Base-by-base conservation (phyloP, 345 rosid species). In the Citrus australasica region DNA sequence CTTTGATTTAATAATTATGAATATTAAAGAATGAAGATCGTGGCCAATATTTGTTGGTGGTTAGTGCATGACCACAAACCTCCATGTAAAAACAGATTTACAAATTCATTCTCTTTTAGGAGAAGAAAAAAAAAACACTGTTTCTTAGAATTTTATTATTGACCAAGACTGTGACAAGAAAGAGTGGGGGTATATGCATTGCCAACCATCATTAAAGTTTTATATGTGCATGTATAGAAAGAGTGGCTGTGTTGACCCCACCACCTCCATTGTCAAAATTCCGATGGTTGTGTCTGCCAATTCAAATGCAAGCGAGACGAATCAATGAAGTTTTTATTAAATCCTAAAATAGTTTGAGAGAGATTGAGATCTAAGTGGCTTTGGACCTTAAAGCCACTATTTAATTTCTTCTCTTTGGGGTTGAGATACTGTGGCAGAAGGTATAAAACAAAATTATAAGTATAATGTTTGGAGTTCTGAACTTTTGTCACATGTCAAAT, bases 201-300 rank as follows among this genome's bases (percentile, higher is more conserved):
- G 13, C 71, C 67, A 67, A 61, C 62, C 67, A 82, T 55, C 67
- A 82, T 55, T 25, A 72, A 46, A 37, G 22, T 30, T 58, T 25
- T 9, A 9, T 40, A 9, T 40, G 46, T 9, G 46, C 46, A 40
- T 40, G 46, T 0, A 40, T 40, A 40, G 46, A 9, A 40, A 51
- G 78, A 59, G 67, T 80, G 79, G 76, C 10, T 48, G 66, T 42
- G 73, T 81, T 67, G 80, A 78, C 80, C 80, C 80, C 84, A 84
- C 82, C 69, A 65, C 71, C 75, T 56, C 55, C 69, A 55, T 56
- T 56, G 77, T 76, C 71, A 42, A 78, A 24, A 10, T 69, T 73
- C 76, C 77, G 51, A 78, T 82, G 33, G 76, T 75, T 74, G 66
- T 78, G 81, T 77, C 86, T 81, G 76, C 82, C 84, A 81, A 67